Conservation (phyloP, 1,139 yeast genomes). For the Yamadazyma sp. region DNA sequence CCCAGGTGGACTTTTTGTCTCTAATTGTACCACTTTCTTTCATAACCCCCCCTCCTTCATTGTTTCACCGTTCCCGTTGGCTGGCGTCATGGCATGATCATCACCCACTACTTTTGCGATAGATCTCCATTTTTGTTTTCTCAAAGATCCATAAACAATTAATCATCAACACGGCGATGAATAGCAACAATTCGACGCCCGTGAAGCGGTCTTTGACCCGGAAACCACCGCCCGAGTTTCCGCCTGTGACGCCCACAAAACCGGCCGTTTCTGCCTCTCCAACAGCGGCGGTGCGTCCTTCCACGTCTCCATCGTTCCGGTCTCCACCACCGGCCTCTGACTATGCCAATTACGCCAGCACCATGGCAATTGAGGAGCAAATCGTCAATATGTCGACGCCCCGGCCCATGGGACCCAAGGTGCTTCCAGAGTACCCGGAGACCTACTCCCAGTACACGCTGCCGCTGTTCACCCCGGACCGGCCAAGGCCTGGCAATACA, state of each 20-base stretch:
- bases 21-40: too few relatives aligned
- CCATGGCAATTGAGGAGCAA: conserved; percentile 11
- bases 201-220: conserved; percentile 25
- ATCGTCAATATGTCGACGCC: conserved; percentile 29
- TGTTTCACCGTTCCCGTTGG: too few relatives aligned
- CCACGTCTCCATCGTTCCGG: too few relatives aligned
- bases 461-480: conserved; percentile 1
- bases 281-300: too few relatives aligned
- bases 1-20: too few relatives aligned
- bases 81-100: too few relatives aligned
- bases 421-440: conserved; percentile 31
- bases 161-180: background rate
- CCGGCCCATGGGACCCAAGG: conserved; percentile 45
- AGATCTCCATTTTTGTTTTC: background rate
- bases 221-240: conserved; percentile 29
- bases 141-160: background rate
- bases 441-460: background rate
- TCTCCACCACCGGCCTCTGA: conserved; percentile 1
- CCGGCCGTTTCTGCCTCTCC: background rate
- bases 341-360: background rate
- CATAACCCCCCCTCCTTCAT: too few relatives aligned
- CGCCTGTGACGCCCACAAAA: background rate
- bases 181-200: conserved; percentile 7
- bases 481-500: background rate
- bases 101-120: too few relatives aligned